Conservation (phyloP, 768 basidiomycete genomes). For the Kwoniella dendrophila region DNA sequence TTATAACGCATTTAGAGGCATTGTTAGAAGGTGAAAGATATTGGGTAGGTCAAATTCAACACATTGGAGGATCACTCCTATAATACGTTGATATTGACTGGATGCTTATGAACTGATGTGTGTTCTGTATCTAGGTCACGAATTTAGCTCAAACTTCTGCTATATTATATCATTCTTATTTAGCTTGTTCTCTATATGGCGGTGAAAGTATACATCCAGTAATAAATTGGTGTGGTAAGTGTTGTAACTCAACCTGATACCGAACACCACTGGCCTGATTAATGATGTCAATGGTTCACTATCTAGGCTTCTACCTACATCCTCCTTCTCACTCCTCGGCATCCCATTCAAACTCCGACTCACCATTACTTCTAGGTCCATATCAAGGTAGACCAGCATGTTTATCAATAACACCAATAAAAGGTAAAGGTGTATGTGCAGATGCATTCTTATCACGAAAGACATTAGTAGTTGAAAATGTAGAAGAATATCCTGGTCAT, state of each 20-base stretch:
- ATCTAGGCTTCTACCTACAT: conserved; percentile 87
- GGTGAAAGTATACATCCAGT: conserved; percentile 61
- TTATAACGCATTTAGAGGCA: conserved; percentile 65
- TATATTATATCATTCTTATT: conserved; percentile 74
- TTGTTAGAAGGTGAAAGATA: conserved; percentile 70
- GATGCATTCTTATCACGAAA: conserved; percentile 66
- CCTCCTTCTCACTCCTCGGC: conserved; percentile 24
- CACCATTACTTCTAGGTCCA: conserved; percentile 70
- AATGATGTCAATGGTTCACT: too few species aligned
- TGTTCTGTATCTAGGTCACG: conserved; percentile 65
- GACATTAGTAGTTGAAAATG: conserved; percentile 73
- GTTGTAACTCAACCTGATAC: too few species aligned
- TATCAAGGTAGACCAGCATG: conserved; percentile 93
- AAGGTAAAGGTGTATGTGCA: conserved; percentile 81
- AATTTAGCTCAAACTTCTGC: conserved; percentile 83
- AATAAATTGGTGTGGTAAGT: conserved; percentile 92
- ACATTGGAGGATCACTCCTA: too few species aligned
- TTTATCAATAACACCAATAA: conserved; percentile 67
- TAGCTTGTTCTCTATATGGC: conserved; percentile 71
- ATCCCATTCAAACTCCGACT: conserved; percentile 13
- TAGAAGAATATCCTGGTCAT: conserved; percentile 82
- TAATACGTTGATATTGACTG: neutral
- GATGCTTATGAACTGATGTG: neutral
- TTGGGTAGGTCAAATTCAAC: conserved; percentile 67
- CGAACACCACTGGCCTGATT: too few species aligned